Base-by-base conservation (phyloP, 2,329 filamentous ascomycete genomes). In the Dothidotthia symphoricarpi region DNA sequence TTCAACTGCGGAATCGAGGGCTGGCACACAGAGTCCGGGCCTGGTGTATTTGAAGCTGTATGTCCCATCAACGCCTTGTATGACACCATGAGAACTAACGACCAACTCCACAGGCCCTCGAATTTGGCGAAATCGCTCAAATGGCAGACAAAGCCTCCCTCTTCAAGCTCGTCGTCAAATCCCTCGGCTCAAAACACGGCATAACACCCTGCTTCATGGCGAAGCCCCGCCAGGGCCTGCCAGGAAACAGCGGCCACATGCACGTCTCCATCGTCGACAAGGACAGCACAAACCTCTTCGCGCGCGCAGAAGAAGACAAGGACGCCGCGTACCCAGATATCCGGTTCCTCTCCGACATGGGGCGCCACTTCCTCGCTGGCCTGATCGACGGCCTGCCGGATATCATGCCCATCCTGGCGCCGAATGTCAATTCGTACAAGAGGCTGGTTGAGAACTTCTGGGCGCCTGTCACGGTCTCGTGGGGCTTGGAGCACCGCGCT, bases 191-290 rank as follows among this genome's bases (percentile, higher is more conserved):
- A 39, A 85, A 88, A 61, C 87, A 89, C 64, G 88, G 88, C 51
- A 95, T 98, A 61, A 95, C 88, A 0, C 93, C 93, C 0, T 95
- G 88, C 68, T 98, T 98, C 74, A 98, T 98, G 93, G 93, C 93
- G 12, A 98, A 98, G 69, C 93, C 93, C 3, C 83, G 86, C 51
- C 80, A 94, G 57, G 89, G 90, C 0, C 74, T 97, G 0, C 93
- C 93, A 0, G 93, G 93, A 31, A 97, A 97, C 72, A 93, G 86
- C 47, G 93, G 93, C 1, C 93, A 98, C 65, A 91, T 95, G 76
- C 93, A 98, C 66, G 76, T 97, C 45, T 97, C 91, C 1, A 74
- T 98, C 8, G 83, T 91, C 13, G 86, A 91, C 60, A 76, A 78
- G 49, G 71, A 79, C n/a, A 86, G 87, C 42, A 85, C 84, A 63